Evolutionary conservation across 306 rosid species (phyloP), one percentile per base, ranked within the genome.

Genomic region (Casuarina glauca): DNA sequence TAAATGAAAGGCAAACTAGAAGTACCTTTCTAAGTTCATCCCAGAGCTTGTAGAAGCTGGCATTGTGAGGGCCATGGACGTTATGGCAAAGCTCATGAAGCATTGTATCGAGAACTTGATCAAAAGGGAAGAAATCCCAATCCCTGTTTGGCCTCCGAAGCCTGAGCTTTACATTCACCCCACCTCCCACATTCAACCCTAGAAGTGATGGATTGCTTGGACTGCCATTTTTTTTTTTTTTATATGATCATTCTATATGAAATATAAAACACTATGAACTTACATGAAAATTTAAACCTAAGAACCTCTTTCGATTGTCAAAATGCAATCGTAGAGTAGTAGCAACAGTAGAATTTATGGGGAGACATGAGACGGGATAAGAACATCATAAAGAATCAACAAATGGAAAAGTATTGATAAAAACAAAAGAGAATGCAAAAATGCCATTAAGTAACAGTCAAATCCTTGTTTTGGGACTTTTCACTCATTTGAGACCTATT

Each of bases 41-140:
- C 98, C 97, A 95, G 17, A 95, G 97, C 89, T 86, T 91, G 92
- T 92, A 91, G 91, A 92, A 95, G 85, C 3, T 87, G 58, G 88
- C 90, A 86, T 95, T 88, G 72, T 95, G 98, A 80, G 97, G 90
- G 67, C 93, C 89, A 73, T 89, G 90, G 57, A 51, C 85, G 74
- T 92, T 95, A 83, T 95, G 97, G 72, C 97, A 95, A 82, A 95
- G 98, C 87, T 95, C 98, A 17, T 95, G 98, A 76, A 95, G 96
- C 97, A 95, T 95, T 13, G 97, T 95, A 81, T 92, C 98, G 52
- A 95, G 83, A 76, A 95, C 90, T 85, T 89, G 85, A 84, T 95
- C 85, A 66, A 83, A 85, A 1, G 93, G 94, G 75, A 52, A 87
- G 74, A 91, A 93, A 36, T 93, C 93, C 69, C 13, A 74, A 44